Evolutionary conservation across 352 stramenopile species (phyloP).

Genomic region (Albugo laibachii): DNA sequence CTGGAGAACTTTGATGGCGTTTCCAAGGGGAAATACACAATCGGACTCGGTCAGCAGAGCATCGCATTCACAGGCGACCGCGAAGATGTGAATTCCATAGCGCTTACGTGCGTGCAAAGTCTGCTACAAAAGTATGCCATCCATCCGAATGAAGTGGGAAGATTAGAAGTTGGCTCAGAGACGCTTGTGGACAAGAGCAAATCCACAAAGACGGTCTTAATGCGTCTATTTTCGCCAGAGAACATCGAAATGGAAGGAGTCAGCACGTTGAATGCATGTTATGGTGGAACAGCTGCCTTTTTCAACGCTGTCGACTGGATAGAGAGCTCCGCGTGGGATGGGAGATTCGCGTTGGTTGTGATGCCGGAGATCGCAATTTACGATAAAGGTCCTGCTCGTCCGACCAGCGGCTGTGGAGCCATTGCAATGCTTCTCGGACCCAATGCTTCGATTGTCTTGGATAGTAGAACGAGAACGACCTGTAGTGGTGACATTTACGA

Average conservation of each 20-base stretch:
- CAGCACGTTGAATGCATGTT: constrained; percentile 95
- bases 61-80: constrained; percentile 69
- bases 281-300: constrained; percentile 91
- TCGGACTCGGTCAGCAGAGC: constrained; percentile 39
- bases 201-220: constrained; percentile 79
- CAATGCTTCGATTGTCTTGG: constrained; percentile 85
- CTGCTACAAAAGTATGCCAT: constrained; percentile 66
- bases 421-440: constrained; percentile 92
- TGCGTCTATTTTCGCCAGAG: constrained; percentile 56
- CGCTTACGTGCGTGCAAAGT: constrained; percentile 36
- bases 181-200: constrained; percentile 89
- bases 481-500: constrained; percentile 91
- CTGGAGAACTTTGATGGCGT: constrained; percentile 87
- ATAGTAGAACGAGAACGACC: constrained; percentile 77
- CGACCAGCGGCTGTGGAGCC: constrained; percentile 83
- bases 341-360: constrained; percentile 90
- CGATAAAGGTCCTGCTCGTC: constrained; percentile 73
- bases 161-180: constrained; percentile 95
- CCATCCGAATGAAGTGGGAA: constrained; percentile 65
- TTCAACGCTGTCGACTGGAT: constrained; percentile 95
- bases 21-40: constrained; percentile 66
- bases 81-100: constrained; percentile 83
- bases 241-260: constrained; percentile 81
- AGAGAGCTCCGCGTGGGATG: constrained; percentile 85
- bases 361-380: constrained; percentile 94